Conservation (phyloP, 495 filamentous ascomycete species). For the Hypoxylon subgilvum region DNA sequence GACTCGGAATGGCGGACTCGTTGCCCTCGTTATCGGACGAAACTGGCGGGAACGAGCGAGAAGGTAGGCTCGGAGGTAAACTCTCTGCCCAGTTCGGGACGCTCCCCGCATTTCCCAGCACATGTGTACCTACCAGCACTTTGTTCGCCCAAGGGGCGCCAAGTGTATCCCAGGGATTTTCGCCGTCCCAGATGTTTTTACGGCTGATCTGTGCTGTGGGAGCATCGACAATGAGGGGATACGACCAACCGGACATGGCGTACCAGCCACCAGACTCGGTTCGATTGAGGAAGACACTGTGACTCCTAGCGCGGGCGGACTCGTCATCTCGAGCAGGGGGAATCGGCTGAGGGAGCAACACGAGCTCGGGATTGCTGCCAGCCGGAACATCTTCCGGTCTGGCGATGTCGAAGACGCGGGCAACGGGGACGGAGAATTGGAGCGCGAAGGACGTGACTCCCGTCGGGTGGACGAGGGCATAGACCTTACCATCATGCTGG, state of each 20-base stretch:
- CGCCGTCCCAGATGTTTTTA: conserved; percentile 58
- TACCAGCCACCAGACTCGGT: conserved; percentile 89
- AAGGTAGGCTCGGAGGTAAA: conserved; percentile 35
- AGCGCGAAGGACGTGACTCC: conserved; percentile 53
- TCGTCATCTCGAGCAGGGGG: conserved; percentile 66
- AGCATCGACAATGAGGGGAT: conserved; percentile 80
- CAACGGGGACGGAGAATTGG: conserved; percentile 82
- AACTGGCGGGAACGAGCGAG: conserved; percentile 24
- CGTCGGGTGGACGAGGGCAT: conserved; percentile 56
- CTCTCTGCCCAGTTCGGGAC: conserved; percentile 24
- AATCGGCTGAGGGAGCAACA: conserved; percentile 84
- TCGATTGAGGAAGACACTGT: conserved; percentile 83
- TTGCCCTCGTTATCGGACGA: conserved; percentile 29
- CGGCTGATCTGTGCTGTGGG: conserved; percentile 70
- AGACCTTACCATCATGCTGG: conserved; percentile 82
- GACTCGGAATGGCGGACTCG: conserved; percentile 23
- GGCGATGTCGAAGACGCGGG: conserved; percentile 88
- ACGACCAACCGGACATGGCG: conserved; percentile 85
- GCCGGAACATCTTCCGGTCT: conserved; percentile 66
- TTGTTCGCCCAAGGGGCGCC: conserved; percentile 44
- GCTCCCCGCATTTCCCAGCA: conserved; percentile 43
- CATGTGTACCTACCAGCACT: conserved; percentile 56
- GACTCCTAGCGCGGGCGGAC: conserved; percentile 60
- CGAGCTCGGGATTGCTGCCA: conserved; percentile 65
- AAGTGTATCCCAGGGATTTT: conserved; percentile 39